phyloP scores from a whole-genome alignment of 495 filamentous ascomycete species.

The Talaromyces adpressus region DNA sequence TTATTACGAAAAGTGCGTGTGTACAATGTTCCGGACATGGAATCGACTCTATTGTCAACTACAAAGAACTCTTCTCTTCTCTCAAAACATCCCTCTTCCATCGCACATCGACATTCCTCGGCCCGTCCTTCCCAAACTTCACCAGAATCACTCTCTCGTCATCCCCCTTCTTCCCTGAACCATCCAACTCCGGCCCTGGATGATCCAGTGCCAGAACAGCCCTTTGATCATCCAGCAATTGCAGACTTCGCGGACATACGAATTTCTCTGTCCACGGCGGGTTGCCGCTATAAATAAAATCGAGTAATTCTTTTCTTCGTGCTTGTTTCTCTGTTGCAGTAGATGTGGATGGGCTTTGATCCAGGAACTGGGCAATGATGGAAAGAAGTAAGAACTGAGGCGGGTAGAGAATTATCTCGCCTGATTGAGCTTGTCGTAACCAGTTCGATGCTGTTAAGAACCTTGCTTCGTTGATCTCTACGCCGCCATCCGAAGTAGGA shows the following conservation, averaged over 20 bases:
- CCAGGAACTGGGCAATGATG: conserved; percentile 56
- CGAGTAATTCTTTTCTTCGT: conserved; percentile 41
- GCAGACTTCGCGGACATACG: conserved; percentile 61
- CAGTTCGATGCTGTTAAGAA: conserved; percentile 66
- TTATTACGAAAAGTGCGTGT: background rate
- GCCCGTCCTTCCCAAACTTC: conserved; percentile 49
- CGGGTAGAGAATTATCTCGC: conserved; percentile 78
- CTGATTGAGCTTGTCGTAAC: conserved; percentile 51
- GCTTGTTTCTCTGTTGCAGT: conserved; percentile 12
- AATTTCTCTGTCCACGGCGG: conserved; percentile 70
- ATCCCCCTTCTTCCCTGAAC: conserved; percentile 57
- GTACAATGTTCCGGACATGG: too few species aligned
- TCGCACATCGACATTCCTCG: conserved; percentile 47
- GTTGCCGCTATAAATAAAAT: conserved; percentile 51
- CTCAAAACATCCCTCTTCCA: conserved; percentile 43
- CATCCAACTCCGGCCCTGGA: conserved; percentile 64
- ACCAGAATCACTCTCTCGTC: conserved; percentile 67
- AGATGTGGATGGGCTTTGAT: conserved; percentile 27
- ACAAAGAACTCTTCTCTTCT: conserved; percentile 24
- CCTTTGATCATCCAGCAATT: conserved; percentile 48
- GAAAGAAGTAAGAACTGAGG: conserved; percentile 80
- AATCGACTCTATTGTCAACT: conserved; percentile 1
- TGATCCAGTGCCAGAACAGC: conserved; percentile 61
- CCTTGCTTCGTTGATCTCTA: conserved; percentile 76
- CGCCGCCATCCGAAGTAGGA: conserved; percentile 74